A percentile compares a stretch with the other conserved stretches of the same genome.
phyloP scores from a whole-genome alignment of 148 eudicot species.

The Diospyros kaki region DNA sequence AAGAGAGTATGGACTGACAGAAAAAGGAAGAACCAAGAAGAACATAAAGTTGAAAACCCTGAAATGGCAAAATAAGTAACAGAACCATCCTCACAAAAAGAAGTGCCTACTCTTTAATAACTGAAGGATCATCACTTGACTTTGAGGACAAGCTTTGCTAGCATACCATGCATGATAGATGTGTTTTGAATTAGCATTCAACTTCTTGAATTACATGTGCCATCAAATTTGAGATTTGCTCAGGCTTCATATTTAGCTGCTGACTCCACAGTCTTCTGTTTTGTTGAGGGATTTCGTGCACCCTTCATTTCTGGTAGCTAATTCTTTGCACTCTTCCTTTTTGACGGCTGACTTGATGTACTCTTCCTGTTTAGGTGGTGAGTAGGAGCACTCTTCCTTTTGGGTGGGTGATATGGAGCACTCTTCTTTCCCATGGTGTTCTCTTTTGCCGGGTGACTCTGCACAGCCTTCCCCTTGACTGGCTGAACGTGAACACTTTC shows the following conservation, averaged over 20 bases:
- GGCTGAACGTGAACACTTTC: background rate
- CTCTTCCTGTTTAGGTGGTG: background rate
- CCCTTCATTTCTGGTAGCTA: conserved; percentile 10
- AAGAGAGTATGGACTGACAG: background rate
- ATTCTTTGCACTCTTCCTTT: background rate
- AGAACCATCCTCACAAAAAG: too few species aligned
- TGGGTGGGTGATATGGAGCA: background rate
- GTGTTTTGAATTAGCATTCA: background rate
- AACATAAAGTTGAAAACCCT: background rate
- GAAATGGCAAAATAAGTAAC: background rate
- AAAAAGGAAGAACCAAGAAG: background rate
- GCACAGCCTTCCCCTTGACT: background rate
- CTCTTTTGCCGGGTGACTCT: conserved; percentile 10
- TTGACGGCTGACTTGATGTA: background rate
- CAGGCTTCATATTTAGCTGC: background rate
- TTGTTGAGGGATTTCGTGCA: background rate
- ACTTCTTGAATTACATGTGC: background rate
- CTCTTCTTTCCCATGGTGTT: background rate
- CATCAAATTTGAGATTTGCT: background rate
- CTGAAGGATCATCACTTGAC: too few species aligned
- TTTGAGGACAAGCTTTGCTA: too few species aligned
- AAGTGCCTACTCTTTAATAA: too few species aligned
- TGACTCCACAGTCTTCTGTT: background rate
- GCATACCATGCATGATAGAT: background rate
- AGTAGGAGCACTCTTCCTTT: background rate